Conservation (phyloP, 805 yeast species). For the Ogataea degrootiae region DNA sequence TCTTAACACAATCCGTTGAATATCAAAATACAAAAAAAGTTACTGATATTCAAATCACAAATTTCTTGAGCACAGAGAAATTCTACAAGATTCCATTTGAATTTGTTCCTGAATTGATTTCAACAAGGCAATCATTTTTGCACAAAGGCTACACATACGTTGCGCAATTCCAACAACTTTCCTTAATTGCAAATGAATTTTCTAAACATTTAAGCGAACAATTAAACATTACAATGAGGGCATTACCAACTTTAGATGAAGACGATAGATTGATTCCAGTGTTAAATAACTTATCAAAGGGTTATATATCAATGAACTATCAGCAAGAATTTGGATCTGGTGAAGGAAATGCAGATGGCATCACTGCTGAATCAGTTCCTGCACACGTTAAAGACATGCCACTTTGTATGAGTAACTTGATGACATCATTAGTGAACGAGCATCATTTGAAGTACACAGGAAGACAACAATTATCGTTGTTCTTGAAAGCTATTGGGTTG, state of each 20-base stretch:
- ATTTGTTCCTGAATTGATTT: constrained; percentile 71
- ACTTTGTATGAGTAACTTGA: constrained; percentile 49
- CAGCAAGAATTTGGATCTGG: constrained; percentile 16
- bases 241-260: constrained; percentile 82
- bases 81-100: constrained; percentile 88
- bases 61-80: constrained; percentile 52
- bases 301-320: constrained; percentile 56
- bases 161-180: constrained; percentile 75
- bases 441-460: constrained; percentile 80
- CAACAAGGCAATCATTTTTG: constrained; percentile 65
- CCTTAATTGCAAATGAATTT: constrained; percentile 67
- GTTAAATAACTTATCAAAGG: constrained; percentile 69
- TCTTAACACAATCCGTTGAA: constrained; percentile 31
- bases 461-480: constrained; percentile 79
- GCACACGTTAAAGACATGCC: constrained; percentile 67
- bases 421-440: constrained; percentile 57
- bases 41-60: constrained; percentile 48
- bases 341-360: constrained; percentile 18
- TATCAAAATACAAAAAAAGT: constrained; percentile 29
- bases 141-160: constrained; percentile 74
- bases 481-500: constrained; percentile 86
- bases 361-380: constrained; percentile 60
- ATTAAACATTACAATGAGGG: constrained; percentile 65
- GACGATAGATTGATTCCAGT: constrained; percentile 87
- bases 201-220: constrained; percentile 44